Base-by-base conservation (phyloP, 2,329 filamentous ascomycete species). In the Colletotrichum higginsianum region DNA sequence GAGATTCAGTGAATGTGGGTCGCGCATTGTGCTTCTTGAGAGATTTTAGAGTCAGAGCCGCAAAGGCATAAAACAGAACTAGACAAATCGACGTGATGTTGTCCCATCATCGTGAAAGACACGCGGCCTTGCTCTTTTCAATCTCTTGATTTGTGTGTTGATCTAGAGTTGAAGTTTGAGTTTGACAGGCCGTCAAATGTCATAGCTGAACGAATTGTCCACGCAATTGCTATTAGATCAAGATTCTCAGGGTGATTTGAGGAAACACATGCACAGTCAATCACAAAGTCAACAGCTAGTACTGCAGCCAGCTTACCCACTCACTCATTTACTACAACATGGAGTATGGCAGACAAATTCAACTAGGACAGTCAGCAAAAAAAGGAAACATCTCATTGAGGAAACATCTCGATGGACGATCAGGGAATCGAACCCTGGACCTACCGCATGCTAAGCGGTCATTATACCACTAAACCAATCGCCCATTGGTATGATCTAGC, bases 1-100 rank as follows among this genome's bases (percentile, higher is more conserved):
- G 80, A 85, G 1, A 81, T 85, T n/a, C 77, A 79, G 69, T 80
- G 77, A 73, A 62, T 46, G 3, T 16, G 13, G 1, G 12, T 61
- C 12, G 16, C 12, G 21, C 11, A 5, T 18, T 30, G 23, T 30
- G 46, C 1, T 30, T 2, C 5, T 26, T 26, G 3, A 26, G 1
- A 35, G 4, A 53, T 6, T 7, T 13, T 63, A 55, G 38, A 55
- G 4, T 1, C 12, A 21, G 18, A 57, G 49, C 38, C 49, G 1
- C 61, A 12, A 55, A 46, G 61, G 38, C 61, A 42, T 18, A 9
- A 35, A 35, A 53, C 9, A 55, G 7, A 35, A 63, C 35, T 35
- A 55, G 49, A 53, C 18, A 18, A 18, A 63, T 4, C 11, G 53
- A 63, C 53, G 23, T 35, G 46, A 63, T 63, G 49, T 46, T 63